Base-by-base conservation (phyloP, 495 filamentous ascomycete species). In the Beverwykella pulmonaria region DNA sequence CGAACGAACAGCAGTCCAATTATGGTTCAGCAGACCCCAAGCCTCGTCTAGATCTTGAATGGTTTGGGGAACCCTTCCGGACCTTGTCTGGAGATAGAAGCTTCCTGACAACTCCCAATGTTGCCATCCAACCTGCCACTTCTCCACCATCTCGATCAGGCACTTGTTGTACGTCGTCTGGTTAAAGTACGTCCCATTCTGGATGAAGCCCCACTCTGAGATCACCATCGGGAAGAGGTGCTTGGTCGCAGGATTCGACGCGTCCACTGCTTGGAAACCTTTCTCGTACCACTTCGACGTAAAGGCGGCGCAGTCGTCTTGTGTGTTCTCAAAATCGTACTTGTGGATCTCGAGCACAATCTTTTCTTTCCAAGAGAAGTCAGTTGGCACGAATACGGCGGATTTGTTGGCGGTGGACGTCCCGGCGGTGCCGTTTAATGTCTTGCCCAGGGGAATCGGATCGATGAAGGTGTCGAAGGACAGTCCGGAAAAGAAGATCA, bases 341-440 rank as follows among this genome's bases (percentile, higher is more conserved):
- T 79, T 79, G 74, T 83, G 81, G 73, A 78, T 79, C 70, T 83
- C 81, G 76, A 80, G 81, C 6, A 83, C 80, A 53, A 78, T 76
- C 68, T 83, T 82, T 32, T 73, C 75, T 22, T 65, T 41, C n/a
- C n/a, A 65, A 12, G 53, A 10, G 29, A 59, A 59, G 12, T 65
- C 32, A 20, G 14, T 7, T 15, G 62, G 62, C 20, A 55, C 47
- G 25, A 65, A 65, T 1, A 58, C 44, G 9, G 62, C 62, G 5
- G 62, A 6, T 41, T 65, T 65, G 1, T 20, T 25, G 3, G 53
- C 54, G 8, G 62, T 59, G 15, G 54, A 50, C 14, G 41, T 59
- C 19, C 62, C 62, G 0, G 48, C 26, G 1, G 62, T 65, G 2
- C 62, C 62, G 17, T 58, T 65, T 12, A 65, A 41, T 27, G 46